These are phyloP conservation scores for Anisogramma anomala DNA, from an alignment of 2,329 filamentous ascomycete genomes.

Conservation along the genomic window DNA sequence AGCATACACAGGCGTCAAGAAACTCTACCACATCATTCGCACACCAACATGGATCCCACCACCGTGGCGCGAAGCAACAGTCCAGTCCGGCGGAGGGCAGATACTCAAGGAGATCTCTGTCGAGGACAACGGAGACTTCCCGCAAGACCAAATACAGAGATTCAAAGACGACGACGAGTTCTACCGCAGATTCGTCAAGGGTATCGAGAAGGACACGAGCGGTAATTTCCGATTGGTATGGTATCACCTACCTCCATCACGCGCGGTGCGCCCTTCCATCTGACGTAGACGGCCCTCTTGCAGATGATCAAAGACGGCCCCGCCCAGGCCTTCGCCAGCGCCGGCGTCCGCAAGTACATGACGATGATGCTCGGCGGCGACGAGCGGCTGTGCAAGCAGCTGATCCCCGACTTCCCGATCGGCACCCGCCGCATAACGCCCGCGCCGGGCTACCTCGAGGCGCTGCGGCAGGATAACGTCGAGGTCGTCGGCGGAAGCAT, in stretches of 20 bases:
- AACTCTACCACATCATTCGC: slow-evolving; percentile 29
- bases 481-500: slow-evolving; percentile 36
- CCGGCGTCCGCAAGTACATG: slow-evolving; percentile 36
- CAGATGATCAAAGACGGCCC: slow-evolving; percentile 30
- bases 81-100: slow-evolving; percentile 26
- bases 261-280: neutral
- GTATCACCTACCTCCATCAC: too few relatives aligned
- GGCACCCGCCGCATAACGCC: slow-evolving; percentile 40
- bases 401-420: slow-evolving; percentile 39
- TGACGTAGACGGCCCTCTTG: neutral
- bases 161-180: slow-evolving; percentile 35
- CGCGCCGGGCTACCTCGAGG: slow-evolving; percentile 37
- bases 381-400: slow-evolving; percentile 35
- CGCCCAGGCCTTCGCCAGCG: slow-evolving; percentile 29
- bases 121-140: slow-evolving; percentile 32
- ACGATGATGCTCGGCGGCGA: slow-evolving; percentile 34
- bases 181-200: slow-evolving; percentile 35
- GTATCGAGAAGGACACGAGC: slow-evolving; percentile 34
- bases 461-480: slow-evolving; percentile 35
- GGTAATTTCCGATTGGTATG: slow-evolving; percentile 32
- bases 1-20: slow-evolving; percentile 20
- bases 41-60: slow-evolving; percentile 32
- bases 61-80: slow-evolving; percentile 24
- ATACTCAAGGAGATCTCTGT: slow-evolving; percentile 30
- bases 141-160: slow-evolving; percentile 31